phyloP scores from a whole-genome alignment of 192 early-diverging fungal species.

The Powellomyces hirtus region DNA sequence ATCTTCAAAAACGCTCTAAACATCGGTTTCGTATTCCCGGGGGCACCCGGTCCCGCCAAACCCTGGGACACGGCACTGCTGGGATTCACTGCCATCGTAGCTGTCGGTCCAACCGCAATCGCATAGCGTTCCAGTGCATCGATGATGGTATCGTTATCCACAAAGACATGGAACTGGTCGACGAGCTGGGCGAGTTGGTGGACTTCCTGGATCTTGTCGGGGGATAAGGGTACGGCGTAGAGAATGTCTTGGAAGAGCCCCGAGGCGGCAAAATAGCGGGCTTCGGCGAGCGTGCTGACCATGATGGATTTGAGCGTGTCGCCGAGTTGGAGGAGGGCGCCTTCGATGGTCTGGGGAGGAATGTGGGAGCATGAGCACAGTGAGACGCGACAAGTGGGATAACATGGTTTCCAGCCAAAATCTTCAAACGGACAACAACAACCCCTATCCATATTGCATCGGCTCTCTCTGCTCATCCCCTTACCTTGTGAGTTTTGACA shows the following conservation, averaged over 20 bases:
- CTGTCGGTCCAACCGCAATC: not conserved
- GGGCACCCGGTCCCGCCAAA: not conserved
- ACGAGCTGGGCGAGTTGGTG: slow-evolving; percentile 11
- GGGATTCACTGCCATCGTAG: slow-evolving; percentile 1
- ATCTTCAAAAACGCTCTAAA: slow-evolving; percentile 22
- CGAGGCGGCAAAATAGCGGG: slow-evolving; percentile 14
- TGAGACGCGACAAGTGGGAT: too few species aligned
- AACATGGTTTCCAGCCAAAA: too few species aligned
- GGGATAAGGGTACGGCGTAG: slow-evolving; percentile 23
- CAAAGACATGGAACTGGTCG: slow-evolving; percentile 14
- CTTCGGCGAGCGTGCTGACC: slow-evolving; percentile 19
- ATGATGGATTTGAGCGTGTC: not conserved
- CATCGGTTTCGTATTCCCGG: not conserved
- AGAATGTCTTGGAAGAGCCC: slow-evolving; percentile 20
- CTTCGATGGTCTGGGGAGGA: slow-evolving; percentile 15
- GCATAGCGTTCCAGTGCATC: slow-evolving; percentile 21
- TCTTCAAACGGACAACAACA: not conserved
- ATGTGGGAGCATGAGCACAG: not conserved
- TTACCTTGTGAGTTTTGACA: slow-evolving; percentile 29
- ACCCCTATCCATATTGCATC: not conserved
- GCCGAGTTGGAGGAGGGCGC: slow-evolving; percentile 16
- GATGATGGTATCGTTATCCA: slow-evolving; percentile 23
- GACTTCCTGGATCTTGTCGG: slow-evolving; percentile 25
- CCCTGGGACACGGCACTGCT: slow-evolving; percentile 17
- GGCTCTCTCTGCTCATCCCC: too few species aligned